phyloP scores from a whole-genome alignment of 2,329 filamentous ascomycete genomes.

The Emergomyces pasteurianus region DNA sequence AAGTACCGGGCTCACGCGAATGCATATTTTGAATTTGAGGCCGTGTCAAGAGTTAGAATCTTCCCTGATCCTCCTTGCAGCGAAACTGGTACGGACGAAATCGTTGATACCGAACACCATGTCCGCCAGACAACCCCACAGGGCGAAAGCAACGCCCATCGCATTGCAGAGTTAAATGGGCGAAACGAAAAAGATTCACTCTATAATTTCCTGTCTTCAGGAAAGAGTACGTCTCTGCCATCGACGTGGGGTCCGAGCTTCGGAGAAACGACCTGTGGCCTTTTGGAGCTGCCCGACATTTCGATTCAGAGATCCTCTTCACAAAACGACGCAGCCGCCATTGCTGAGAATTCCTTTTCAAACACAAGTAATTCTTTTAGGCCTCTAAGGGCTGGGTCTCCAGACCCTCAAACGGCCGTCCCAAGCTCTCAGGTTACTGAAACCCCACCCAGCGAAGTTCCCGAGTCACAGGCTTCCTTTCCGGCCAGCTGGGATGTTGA shows the following conservation, averaged over 20 bases:
- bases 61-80: constrained; percentile 2
- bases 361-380: background rate
- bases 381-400: background rate
- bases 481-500: constrained; percentile 2
- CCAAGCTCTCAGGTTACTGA: constrained; percentile 6
- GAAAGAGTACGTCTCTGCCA: background rate
- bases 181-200: background rate
- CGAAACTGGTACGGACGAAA: background rate
- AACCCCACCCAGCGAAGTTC: constrained; percentile 28
- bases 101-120: background rate
- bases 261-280: background rate
- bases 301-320: background rate
- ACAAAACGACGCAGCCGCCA: background rate
- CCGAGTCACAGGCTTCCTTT: constrained; percentile 26
- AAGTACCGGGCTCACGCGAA: constrained; percentile 28
- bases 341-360: background rate
- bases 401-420: background rate
- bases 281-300: background rate
- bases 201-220: background rate
- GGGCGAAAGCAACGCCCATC: background rate
- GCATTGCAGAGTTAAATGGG: background rate
- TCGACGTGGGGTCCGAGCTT: constrained; percentile 1
- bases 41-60: constrained; percentile 17
- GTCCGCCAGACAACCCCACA: background rate
- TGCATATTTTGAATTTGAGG: constrained; percentile 25